phyloP scores from a whole-genome alignment of 257 asterid genomes.

The Solanum ossicruentum region DNA sequence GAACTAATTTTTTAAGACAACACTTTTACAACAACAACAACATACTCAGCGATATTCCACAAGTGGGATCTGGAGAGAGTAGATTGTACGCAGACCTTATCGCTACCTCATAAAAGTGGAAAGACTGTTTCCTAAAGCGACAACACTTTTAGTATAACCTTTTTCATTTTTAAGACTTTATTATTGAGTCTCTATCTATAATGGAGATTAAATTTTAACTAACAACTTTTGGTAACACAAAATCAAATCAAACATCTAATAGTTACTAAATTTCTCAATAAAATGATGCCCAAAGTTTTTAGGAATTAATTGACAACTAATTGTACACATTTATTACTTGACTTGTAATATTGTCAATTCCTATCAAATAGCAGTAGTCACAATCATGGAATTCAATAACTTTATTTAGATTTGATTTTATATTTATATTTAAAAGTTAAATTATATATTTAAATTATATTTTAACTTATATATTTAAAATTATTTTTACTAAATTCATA shows the following conservation, averaged over 20 bases:
- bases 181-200: too few relatives aligned
- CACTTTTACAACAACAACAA: too few relatives aligned
- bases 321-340: background rate
- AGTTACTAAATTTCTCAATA: background rate
- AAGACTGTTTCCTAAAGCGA: too few relatives aligned
- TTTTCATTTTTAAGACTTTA: background rate
- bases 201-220: background rate
- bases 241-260: background rate
- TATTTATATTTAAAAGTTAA: background rate
- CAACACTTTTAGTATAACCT: background rate
- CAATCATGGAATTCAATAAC: background rate
- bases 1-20: fast-evolving
- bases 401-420: background rate
- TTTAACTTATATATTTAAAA: too few relatives aligned
- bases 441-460: too few relatives aligned
- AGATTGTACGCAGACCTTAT: too few relatives aligned
- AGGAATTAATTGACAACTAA: background rate
- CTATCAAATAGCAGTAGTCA: background rate
- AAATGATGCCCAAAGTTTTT: background rate
- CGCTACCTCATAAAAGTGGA: too few relatives aligned
- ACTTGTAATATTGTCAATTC: background rate
- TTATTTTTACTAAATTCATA: background rate
- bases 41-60: too few relatives aligned
- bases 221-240: background rate
- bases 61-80: too few relatives aligned